Evolutionary conservation across 2,329 filamentous ascomycete species (phyloP).

Genomic region (Drechslerella coelobrocha): DNA sequence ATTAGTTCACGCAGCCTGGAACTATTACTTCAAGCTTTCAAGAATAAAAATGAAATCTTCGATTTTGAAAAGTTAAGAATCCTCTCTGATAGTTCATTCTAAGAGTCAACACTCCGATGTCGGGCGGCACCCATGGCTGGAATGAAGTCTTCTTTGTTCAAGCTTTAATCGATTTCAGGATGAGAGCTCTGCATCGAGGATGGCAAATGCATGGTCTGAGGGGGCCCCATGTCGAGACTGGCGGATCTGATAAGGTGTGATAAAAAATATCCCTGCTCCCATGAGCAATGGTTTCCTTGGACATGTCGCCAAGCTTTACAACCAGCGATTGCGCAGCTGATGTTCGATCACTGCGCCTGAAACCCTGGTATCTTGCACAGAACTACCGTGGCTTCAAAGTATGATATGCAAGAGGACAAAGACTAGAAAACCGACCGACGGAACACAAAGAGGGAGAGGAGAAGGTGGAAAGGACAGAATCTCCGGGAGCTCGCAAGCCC

Average conservation of each 20-base stretch:
- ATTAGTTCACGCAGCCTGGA: no score
- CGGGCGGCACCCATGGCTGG: not conserved
- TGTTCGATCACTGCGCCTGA: no score
- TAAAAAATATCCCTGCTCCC: conserved; percentile 24
- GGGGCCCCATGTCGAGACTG: not conserved
- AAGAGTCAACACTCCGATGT: not conserved
- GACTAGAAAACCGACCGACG: no score
- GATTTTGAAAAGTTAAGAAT: not conserved
- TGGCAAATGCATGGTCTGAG: not conserved
- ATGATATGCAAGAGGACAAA: no score
- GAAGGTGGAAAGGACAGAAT: no score
- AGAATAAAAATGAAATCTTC: not conserved
- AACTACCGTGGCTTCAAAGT: no score
- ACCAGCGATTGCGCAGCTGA: not conserved
- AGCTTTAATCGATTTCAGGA: not conserved
- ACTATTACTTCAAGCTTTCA: no score
- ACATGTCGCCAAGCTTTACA: not conserved
- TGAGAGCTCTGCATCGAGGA: not conserved
- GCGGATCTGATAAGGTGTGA: conserved; percentile 51
- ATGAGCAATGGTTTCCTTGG: not conserved
- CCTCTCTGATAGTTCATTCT: no score
- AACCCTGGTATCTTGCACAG: no score
- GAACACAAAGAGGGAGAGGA: not conserved
- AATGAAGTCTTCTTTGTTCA: no score
- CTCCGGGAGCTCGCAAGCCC: not conserved